Percentiles rank a stretch among this genome's conserved stretches.
Evolutionary conservation across 1,284 basidiomycete genomes (phyloP).

Genomic region (Trichosporon coremiiforme): DNA sequence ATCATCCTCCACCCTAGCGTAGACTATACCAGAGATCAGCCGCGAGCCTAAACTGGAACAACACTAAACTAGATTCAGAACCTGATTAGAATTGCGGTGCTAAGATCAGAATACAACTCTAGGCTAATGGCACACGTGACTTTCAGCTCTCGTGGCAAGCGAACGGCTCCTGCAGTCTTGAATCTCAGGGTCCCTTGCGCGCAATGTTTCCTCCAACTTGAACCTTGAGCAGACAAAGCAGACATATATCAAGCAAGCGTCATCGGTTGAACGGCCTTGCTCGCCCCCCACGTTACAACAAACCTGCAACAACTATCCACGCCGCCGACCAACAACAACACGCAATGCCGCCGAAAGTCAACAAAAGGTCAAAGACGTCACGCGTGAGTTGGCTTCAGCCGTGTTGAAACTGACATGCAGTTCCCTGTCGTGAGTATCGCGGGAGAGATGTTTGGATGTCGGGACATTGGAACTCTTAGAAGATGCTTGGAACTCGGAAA

Average conservation of each 20-base stretch:
- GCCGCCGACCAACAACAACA: neutral
- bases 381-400: constrained; percentile 35
- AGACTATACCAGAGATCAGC: neutral
- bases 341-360: constrained; percentile 34
- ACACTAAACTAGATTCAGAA: no score
- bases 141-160: neutral
- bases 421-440: constrained; percentile 48
- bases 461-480: neutral
- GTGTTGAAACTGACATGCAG: constrained; percentile 36
- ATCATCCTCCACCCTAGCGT: constrained; percentile 2
- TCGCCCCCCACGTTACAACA: neutral
- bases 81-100: no score
- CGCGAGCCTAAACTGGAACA: neutral
- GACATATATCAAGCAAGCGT: neutral
- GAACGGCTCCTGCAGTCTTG: no score
- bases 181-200: constrained; percentile 1
- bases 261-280: neutral
- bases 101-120: no score
- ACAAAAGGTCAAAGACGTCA: constrained; percentile 45
- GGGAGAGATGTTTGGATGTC: neutral
- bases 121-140: no score
- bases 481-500: no score
- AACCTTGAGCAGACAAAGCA: neutral
- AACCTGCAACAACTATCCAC: neutral
- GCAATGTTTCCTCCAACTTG: constrained; percentile 12